Evolutionary conservation across 306 rosid genomes (phyloP).

Genomic region (Trifolium pratense): DNA sequence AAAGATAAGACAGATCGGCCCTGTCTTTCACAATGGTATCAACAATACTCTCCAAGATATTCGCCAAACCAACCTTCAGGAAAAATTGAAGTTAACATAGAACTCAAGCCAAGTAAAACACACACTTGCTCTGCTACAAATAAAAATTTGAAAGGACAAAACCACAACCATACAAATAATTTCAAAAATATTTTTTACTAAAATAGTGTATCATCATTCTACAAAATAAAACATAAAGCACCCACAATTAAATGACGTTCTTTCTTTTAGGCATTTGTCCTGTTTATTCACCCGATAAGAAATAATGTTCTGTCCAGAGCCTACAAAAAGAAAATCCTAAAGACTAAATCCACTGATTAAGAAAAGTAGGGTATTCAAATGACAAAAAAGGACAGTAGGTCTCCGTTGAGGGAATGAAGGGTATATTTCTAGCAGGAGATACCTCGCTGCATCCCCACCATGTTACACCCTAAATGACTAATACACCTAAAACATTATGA

Average conservation of each 20-base stretch:
- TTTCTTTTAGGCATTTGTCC: slow-evolving; percentile 12
- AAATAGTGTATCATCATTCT: slow-evolving; percentile 7
- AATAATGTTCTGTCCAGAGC: not conserved
- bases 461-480: not conserved
- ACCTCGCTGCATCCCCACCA: not conserved
- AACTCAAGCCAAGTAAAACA: slow-evolving; percentile 30
- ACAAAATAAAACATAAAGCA: slow-evolving; percentile 12
- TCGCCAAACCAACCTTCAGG: slow-evolving; percentile 89
- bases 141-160: not conserved
- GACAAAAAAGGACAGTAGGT: slow-evolving; percentile 17
- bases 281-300: not conserved
- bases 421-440: not conserved
- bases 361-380: slow-evolving; percentile 1
- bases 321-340: not conserved
- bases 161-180: slow-evolving; percentile 18
- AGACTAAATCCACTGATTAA: not conserved
- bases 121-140: slow-evolving; percentile 9
- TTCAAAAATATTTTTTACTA: not conserved
- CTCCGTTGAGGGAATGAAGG: slow-evolving; percentile 9
- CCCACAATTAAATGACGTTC: slow-evolving; percentile 13
- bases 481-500: not conserved
- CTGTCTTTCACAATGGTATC: slow-evolving; percentile 70
- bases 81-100: slow-evolving; percentile 18
- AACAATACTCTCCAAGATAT: slow-evolving; percentile 89
- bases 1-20: slow-evolving; percentile 69